Base-by-base conservation (phyloP, 2,329 filamentous ascomycete genomes). In the Verticillium tricorpus region DNA sequence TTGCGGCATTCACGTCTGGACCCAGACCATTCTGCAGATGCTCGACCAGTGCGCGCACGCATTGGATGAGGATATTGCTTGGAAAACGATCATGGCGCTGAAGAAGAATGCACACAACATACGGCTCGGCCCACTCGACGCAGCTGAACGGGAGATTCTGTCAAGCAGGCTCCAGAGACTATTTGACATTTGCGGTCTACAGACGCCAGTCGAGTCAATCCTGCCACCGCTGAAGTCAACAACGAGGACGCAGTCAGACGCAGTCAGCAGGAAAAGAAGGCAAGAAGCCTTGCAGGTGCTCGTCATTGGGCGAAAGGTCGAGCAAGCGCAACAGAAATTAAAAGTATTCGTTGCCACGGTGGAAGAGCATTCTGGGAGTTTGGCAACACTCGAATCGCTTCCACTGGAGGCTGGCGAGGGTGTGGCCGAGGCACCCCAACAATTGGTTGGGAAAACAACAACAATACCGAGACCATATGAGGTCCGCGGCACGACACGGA, bases 31-130 rank as follows among this genome's bases (percentile, higher is more conserved):
- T n/a, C 69, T 66, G 55, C 71, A 75, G 19, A 60, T 83, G 1
- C 68, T 83, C 31, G 76, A 80, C 56, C 70, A 76, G 32, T 80
- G 78, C 61, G 71, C 81, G 11, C 68, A 72, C 50, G 69, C 72
- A 3, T 65, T 82, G 19, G 80, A 83, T 63, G 58, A 59, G 40
- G 58, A 59, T 14, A 45, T 45, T 5, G 40, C 58, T 8, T 52
- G 45, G 45, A 22, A 11, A 9, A 52, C 22, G 19, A 28, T 52
- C 22, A 52, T 19, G 19, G 45, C 45, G 8, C 19, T 52, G 45
- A 22, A 22, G 45, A 11, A 52, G 19, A 25, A 52, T 19, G 45
- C 45, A 14, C 45, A 52, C 45, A 52, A n/a, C 12, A 25, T 52
- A 52, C 45, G 45, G 19, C 45, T 52, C 9, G 45, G 45, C 5